Base-by-base conservation (phyloP, 495 filamentous ascomycete species). In the Neurospora sp. region DNA sequence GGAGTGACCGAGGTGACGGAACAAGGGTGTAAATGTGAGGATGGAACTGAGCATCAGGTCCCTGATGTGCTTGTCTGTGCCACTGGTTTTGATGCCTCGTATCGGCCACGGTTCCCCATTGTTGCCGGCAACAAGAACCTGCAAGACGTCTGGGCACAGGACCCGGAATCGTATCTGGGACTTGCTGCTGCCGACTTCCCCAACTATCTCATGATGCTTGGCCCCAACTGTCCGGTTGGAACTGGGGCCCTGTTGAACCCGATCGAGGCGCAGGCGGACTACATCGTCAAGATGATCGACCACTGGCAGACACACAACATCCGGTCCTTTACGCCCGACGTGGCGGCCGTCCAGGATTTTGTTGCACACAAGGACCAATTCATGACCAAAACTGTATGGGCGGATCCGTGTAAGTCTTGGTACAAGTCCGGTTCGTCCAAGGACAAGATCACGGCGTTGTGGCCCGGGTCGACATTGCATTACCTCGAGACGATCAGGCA, bases 1-100 rank as follows among this genome's bases (percentile, higher is more conserved):
- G 53, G 53, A 35, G 53, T 87, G 44, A 84, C 88, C 71, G 81
- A 81, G 82, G 80, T 1, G 76, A 75, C 10, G 88, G 90, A 76
- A 74, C 82, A 17, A 74, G 74, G 8, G 84, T 90, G 70, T 88
- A 73, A 82, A n/a, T 75, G 74, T 44, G 74, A 72, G 22, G 70
- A 72, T 14, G 10, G 70, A 2, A 35, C 12, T 14, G 22, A 61
- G 53, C 14, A 61, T 31, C 1, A 31, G 3, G 68, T 41, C 35
- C 82, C 84, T 2, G 86, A 88, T 68, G 77, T 84, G 8, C 79
- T 87, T 3, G 85, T 90, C 70, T 90, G 89, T 75, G 84, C 88
- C 2, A 91, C 89, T 0, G 89, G 89, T 2, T 88, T 87, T 35
- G 86, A 90, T 74, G 76, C 74, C 16, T 82, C 84, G 44, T 83